Evolutionary conservation across 331 rosid species (phyloP).

Genomic region (Cucumis variabilis): DNA sequence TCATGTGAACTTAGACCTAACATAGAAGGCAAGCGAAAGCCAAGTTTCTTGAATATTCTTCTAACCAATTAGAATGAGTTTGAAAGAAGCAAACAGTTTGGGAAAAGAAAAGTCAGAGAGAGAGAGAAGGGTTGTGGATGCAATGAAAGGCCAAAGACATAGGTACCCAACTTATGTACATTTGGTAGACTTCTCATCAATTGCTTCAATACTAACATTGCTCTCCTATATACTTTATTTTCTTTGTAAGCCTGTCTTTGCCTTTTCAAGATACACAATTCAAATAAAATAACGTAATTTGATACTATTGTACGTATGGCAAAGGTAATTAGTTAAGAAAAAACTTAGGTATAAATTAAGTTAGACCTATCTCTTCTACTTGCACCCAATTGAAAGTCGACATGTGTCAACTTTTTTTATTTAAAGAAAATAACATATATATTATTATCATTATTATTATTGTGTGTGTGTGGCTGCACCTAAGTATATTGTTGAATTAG

Average conservation of each 20-base stretch:
- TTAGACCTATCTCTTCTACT: too few species aligned
- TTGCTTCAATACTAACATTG: conserved; percentile 18
- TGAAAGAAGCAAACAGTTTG: conserved; percentile 19
- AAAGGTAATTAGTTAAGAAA: not conserved
- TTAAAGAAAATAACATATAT: too few species aligned
- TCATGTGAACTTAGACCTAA: not conserved
- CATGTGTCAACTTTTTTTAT: too few species aligned
- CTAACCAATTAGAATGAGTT: conserved; percentile 1
- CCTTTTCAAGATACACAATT: not conserved
- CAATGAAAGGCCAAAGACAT: not conserved
- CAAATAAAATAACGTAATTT: not conserved
- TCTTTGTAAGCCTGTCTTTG: not conserved
- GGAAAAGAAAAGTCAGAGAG: not conserved
- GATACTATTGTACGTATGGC: not conserved
- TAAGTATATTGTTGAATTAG: too few species aligned
- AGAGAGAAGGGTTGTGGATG: not conserved
- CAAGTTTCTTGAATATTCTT: conserved; percentile 1
- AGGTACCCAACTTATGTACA: not conserved
- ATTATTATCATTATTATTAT: too few species aligned
- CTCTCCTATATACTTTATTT: not conserved
- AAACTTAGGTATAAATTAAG: too few species aligned
- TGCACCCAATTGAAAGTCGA: too few species aligned
- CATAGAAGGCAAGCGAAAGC: not conserved
- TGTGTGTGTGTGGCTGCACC: too few species aligned
- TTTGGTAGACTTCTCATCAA: not conserved